Evolutionary conservation across 345 rosid species (phyloP).

Genomic region (Atalantia buxifolia): DNA sequence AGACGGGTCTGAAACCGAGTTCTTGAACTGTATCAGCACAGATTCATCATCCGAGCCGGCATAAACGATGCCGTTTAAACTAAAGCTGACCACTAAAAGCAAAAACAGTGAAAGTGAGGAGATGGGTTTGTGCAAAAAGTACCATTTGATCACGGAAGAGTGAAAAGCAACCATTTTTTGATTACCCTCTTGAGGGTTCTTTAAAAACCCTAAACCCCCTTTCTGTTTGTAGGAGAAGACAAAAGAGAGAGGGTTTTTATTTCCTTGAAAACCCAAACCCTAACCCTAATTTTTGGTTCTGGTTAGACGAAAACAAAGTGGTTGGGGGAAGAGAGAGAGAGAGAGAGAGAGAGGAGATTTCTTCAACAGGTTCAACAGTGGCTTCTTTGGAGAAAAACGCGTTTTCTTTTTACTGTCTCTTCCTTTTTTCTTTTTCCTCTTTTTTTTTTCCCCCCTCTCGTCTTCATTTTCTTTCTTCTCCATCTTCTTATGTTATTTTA

Average conservation of each 20-base stretch:
- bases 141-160: constrained; percentile 48
- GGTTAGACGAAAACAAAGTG: constrained; percentile 11
- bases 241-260: neutral
- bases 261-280: constrained; percentile 25
- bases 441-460: neutral
- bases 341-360: constrained; percentile 22
- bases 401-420: constrained; percentile 30
- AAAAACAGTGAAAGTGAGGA: constrained; percentile 25
- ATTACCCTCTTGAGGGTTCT: constrained; percentile 28
- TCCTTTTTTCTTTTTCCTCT: neutral
- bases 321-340: neutral
- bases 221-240: constrained; percentile 2
- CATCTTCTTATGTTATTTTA: neutral
- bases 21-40: constrained; percentile 64
- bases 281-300: constrained; percentile 32
- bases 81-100: constrained; percentile 18
- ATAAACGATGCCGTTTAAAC: constrained; percentile 20
- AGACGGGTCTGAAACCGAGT: constrained; percentile 52
- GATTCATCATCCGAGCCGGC: constrained; percentile 56
- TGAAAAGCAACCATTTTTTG: constrained; percentile 49
- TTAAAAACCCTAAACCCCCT: constrained; percentile 14
- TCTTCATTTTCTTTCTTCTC: neutral
- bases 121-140: constrained; percentile 35
- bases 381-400: constrained; percentile 51
- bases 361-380: constrained; percentile 33